Evolutionary conservation across 768 basidiomycete genomes (phyloP).

Genomic region (Boletus patriciae): DNA sequence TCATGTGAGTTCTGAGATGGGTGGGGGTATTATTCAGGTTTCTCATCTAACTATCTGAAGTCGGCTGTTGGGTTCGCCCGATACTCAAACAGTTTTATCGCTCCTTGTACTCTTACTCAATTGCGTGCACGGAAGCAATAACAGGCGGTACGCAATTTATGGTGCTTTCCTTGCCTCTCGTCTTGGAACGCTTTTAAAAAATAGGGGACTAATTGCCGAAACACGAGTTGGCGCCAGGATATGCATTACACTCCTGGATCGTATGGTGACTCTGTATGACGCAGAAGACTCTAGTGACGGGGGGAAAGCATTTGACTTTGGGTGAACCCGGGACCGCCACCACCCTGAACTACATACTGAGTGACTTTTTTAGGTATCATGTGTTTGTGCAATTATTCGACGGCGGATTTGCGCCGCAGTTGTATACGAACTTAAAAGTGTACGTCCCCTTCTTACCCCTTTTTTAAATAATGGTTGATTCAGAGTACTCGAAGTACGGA

Average conservation of each 20-base stretch:
- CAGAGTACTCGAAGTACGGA: conserved; percentile 45
- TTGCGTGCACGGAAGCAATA: conserved; percentile 57
- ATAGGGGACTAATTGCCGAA: conserved; percentile 50
- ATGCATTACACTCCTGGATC: conserved; percentile 67
- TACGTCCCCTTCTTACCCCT: conserved; percentile 35
- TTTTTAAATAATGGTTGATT: conserved; percentile 3
- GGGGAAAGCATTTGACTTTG: conserved; percentile 72
- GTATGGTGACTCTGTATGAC: conserved; percentile 69
- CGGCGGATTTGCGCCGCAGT: conserved; percentile 51
- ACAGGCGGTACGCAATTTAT: conserved; percentile 50
- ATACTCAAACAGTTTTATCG: conserved; percentile 58
- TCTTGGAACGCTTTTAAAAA: neutral
- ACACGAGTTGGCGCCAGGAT: conserved; percentile 61
- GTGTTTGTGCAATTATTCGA: conserved; percentile 67
- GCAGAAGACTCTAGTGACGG: conserved; percentile 62
- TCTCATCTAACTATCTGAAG: conserved; percentile 32
- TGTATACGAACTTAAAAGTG: conserved; percentile 65
- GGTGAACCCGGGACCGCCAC: conserved; percentile 42
- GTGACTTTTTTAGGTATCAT: conserved; percentile 49
- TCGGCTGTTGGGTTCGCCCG: conserved; percentile 63
- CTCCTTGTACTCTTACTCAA: conserved; percentile 73
- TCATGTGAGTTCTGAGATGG: conserved; percentile 56
- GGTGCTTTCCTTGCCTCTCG: conserved; percentile 6
- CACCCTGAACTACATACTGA: conserved; percentile 8
- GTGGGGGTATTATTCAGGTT: neutral